Evolutionary conservation across 768 basidiomycete genomes (phyloP).

Genomic region (Hemileccinum rubropunctum): DNA sequence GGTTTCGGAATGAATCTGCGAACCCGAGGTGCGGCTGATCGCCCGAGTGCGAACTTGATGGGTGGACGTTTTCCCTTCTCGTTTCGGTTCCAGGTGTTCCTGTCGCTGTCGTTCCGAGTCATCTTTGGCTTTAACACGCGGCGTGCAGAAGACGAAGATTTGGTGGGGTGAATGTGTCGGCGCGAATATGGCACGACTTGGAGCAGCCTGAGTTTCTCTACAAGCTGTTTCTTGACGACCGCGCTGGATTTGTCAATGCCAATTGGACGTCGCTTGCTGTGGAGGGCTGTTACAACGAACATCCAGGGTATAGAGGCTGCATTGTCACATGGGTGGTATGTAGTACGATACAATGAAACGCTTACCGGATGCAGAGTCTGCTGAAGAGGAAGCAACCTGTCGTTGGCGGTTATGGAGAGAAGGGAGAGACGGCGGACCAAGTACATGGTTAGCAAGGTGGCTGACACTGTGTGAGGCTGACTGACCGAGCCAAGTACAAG

Average conservation of each 20-base stretch:
- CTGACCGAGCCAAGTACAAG: not conserved
- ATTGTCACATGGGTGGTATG: slow-evolving; percentile 15
- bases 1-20: slow-evolving; percentile 26
- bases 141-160: not conserved
- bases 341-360: not conserved
- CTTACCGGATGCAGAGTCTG: slow-evolving; percentile 7
- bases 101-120: slow-evolving; percentile 1
- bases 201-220: not conserved
- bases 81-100: not conserved
- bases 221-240: not conserved
- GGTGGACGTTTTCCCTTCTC: not conserved
- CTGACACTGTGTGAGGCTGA: slow-evolving; percentile 21
- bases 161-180: not conserved
- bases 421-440: not conserved
- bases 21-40: not conserved
- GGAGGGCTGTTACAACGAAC: slow-evolving; percentile 23
- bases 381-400: not conserved
- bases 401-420: not conserved
- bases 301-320: slow-evolving; percentile 12
- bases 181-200: not conserved
- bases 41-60: not conserved
- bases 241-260: not conserved
- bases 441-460: slow-evolving; percentile 2
- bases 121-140: not conserved
- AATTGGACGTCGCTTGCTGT: slow-evolving; percentile 21